Evolutionary conservation across 805 yeast species (phyloP).

Genomic region (Hanseniaspora clermontiae): DNA sequence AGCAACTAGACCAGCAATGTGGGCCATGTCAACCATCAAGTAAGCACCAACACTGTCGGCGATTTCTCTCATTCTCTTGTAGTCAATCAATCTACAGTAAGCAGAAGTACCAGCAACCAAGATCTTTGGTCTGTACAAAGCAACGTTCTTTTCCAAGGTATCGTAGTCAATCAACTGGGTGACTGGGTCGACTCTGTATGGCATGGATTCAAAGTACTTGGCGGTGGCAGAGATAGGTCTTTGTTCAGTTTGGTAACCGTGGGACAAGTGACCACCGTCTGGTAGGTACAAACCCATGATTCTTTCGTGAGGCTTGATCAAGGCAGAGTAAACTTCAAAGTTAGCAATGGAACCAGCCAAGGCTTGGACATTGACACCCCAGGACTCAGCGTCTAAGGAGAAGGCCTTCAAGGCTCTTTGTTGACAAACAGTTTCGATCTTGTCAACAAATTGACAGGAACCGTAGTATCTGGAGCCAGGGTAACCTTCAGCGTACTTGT

Average conservation of each 20-base stretch:
- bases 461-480: conserved; percentile 99
- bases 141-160: conserved; percentile 79
- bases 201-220: conserved; percentile 96
- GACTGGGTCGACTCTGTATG: conserved; percentile 81
- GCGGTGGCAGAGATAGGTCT: conserved; percentile 92
- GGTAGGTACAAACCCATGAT: conserved; percentile 97
- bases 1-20: conserved; percentile 88
- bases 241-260: conserved; percentile 91
- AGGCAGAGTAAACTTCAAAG: conserved; percentile 88
- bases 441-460: conserved; percentile 94
- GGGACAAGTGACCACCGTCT: conserved; percentile 97
- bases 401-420: conserved; percentile 88
- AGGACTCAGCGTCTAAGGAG: conserved; percentile 58
- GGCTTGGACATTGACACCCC: conserved; percentile 98
- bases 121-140: conserved; percentile 88
- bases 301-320: conserved; percentile 91
- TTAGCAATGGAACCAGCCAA: conserved; percentile 97
- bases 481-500: conserved; percentile 97
- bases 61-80: conserved; percentile 88
- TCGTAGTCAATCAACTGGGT: conserved; percentile 97
- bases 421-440: conserved; percentile 85
- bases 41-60: conserved; percentile 97
- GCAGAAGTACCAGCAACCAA: conserved; percentile 98
- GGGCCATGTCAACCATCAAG: conserved; percentile 95
- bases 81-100: conserved; percentile 90